These are phyloP conservation scores for Aspergillus glaucus DNA, from an alignment of 2,329 filamentous ascomycete species.

Conservation along the genomic window DNA sequence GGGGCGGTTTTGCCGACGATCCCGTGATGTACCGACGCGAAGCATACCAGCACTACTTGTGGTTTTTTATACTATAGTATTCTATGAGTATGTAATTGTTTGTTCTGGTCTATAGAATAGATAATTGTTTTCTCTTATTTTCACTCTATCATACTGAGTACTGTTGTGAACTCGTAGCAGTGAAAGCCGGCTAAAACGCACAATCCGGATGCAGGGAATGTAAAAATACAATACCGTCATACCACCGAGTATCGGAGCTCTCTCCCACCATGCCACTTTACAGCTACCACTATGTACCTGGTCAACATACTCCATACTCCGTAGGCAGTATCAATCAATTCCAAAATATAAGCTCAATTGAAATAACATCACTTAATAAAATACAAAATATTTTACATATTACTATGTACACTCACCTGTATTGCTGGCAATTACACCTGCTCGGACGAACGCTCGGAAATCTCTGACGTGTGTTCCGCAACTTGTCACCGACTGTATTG, in stretches of 20 bases:
- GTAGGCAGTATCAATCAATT: neutral
- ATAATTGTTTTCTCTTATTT: too few species aligned
- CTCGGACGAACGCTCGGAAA: neutral
- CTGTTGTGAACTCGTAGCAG: too few species aligned
- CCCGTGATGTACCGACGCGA: slow-evolving; percentile 35
- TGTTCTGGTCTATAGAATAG: neutral
- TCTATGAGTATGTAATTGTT: neutral
- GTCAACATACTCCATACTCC: neutral
- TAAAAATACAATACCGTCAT: too few species aligned
- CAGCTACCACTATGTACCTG: too few species aligned
- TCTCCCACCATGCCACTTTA: too few species aligned
- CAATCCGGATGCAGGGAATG: too few species aligned
- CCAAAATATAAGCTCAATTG: neutral
- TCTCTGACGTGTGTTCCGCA: neutral
- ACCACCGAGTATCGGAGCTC: too few species aligned
- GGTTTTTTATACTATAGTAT: neutral
- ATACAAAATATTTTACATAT: too few species aligned
- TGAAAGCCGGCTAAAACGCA: too few species aligned
- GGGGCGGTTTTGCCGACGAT: slow-evolving; percentile 40
- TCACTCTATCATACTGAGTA: too few species aligned
- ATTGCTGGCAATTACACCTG: neutral
- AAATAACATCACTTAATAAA: too few species aligned
- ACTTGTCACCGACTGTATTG: neutral
- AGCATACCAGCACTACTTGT: neutral
- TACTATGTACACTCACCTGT: neutral